Conservation (phyloP, 2,329 filamentous ascomycete species). For the Capronia coronata region DNA sequence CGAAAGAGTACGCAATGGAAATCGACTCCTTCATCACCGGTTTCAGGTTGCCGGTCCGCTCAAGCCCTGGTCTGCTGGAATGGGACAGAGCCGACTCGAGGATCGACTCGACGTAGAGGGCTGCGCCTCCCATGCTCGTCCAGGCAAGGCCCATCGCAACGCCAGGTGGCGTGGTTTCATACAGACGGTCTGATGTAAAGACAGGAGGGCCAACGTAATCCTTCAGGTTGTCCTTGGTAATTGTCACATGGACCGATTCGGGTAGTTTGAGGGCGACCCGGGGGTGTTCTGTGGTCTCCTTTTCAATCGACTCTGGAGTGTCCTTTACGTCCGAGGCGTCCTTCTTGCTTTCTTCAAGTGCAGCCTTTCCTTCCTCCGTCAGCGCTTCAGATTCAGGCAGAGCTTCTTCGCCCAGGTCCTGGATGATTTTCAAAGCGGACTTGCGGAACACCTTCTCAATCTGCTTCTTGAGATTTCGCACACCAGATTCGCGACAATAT, state of each 20-base stretch:
- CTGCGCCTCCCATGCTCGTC: conserved; percentile 94
- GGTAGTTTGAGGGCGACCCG: conserved; percentile 76
- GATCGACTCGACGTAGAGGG: conserved; percentile 95
- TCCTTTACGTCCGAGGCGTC: conserved; percentile 58
- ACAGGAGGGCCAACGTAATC: conserved; percentile 95
- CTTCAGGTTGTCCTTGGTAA: conserved; percentile 82
- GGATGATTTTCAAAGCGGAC: conserved; percentile 92
- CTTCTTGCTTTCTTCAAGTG: conserved; percentile 63
- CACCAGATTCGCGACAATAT: conserved; percentile 94
- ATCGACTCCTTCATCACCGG: conserved; percentile 98
- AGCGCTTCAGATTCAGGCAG: conserved; percentile 74
- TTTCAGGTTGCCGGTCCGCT: conserved; percentile 92
- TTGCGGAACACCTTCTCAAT: conserved; percentile 99
- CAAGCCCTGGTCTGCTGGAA: conserved; percentile 68
- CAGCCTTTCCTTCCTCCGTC: conserved; percentile 77
- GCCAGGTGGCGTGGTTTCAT: conserved; percentile 86
- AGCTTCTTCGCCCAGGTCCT: conserved; percentile 80
- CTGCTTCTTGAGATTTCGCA: conserved; percentile 97
- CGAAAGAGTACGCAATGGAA: conserved; percentile 89
- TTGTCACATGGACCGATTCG: conserved; percentile 75
- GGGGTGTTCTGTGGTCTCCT: conserved; percentile 59
- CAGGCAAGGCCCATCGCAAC: conserved; percentile 97
- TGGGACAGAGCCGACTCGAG: conserved; percentile 73
- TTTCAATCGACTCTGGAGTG: conserved; percentile 50
- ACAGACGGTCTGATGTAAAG: conserved; percentile 91